Conservation (phyloP, 2,329 filamentous ascomycete genomes). For the Aspergillus pseudonomiae region DNA sequence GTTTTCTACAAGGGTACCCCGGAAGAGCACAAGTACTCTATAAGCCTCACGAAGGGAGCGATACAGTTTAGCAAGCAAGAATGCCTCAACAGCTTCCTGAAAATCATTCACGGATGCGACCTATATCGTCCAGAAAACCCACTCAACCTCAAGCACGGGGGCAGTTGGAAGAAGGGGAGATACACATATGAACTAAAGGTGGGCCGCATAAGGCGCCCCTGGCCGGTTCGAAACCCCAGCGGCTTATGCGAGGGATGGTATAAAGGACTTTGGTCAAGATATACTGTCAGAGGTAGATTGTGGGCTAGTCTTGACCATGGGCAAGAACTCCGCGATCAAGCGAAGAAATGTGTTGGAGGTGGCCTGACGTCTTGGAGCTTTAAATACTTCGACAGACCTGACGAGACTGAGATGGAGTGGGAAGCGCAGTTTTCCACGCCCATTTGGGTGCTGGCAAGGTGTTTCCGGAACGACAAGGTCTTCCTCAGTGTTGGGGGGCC, state of each 20-base stretch:
- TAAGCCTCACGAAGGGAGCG: neutral
- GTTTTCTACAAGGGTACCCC: conserved; percentile 6
- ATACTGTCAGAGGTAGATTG: neutral
- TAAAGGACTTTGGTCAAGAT: neutral
- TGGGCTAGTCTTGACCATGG: neutral
- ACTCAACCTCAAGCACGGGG: conserved; percentile 25
- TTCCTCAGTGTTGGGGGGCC: neutral
- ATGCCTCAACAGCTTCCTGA: conserved; percentile 9
- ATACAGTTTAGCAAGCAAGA: conserved; percentile 1
- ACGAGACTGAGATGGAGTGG: conserved; percentile 12
- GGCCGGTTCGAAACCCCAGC: neutral
- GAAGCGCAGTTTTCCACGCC: conserved; percentile 9
- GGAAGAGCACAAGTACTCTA: conserved; percentile 8
- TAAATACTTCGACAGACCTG: conserved; percentile 8
- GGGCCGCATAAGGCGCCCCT: conserved; percentile 4
- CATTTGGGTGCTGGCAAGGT: neutral
- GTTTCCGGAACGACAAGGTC: conserved; percentile 13
- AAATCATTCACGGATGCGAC: conserved; percentile 21
- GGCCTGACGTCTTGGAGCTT: neutral
- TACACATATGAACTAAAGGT: conserved; percentile 8
- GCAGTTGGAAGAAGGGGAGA: conserved; percentile 8
- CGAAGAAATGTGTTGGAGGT: neutral
- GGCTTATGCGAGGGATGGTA: neutral
- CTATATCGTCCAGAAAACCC: conserved; percentile 21
- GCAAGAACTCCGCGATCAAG: neutral